Base-by-base conservation (phyloP, 1,139 yeast genomes). In the Magnusiomyces tetraspermus region DNA sequence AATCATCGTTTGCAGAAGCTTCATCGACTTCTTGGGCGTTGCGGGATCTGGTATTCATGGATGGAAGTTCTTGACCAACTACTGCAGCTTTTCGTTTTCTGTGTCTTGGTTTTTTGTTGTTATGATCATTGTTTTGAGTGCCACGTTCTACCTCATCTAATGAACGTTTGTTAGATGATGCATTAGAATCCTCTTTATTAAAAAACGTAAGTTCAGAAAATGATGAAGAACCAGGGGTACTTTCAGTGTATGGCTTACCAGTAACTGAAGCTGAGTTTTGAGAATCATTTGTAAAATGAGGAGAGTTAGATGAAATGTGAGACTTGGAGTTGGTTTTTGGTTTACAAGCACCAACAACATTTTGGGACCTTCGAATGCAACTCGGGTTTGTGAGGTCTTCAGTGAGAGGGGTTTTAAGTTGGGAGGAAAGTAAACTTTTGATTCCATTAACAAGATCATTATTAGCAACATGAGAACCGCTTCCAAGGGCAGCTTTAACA, bases 1-100 rank as follows among this genome's bases (percentile, higher is more conserved):
- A 89, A 67, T 92, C 98, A 59, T 90, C 94, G 65, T 92, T 92
- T 57, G 51, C 56, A 30, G 48, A 40, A 5, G 48, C 48, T 15
- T 45, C 48, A 21, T 45, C 48, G 13, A 45, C 28, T 33, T 45
- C 41, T 17, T 45, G 48, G 13, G 15, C 19, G n/a, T n/a, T 15
- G n/a, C 48, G 48, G 2, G 46, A 26, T n/a, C 46, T 19, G 21
- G 48, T 45, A 22, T 45, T 31, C 40, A 45, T 45, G 21, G 48
- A 30, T 2, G 38, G 37, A 17, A 24, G 41, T 23, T 10, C 31
- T 40, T 40, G 26, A 19, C 8, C n/a, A n/a, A n/a, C 13, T 19
- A 10, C 17, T 19, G n/a, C 41, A 21, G 23, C 30, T 23, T 23
- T 24, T 19, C 36, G 11, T 37, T 51, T 31, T 22, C 50, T 52